These are phyloP conservation scores for Salix arbutifolia DNA, from an alignment of 345 rosid genomes.

Conservation along the genomic window DNA sequence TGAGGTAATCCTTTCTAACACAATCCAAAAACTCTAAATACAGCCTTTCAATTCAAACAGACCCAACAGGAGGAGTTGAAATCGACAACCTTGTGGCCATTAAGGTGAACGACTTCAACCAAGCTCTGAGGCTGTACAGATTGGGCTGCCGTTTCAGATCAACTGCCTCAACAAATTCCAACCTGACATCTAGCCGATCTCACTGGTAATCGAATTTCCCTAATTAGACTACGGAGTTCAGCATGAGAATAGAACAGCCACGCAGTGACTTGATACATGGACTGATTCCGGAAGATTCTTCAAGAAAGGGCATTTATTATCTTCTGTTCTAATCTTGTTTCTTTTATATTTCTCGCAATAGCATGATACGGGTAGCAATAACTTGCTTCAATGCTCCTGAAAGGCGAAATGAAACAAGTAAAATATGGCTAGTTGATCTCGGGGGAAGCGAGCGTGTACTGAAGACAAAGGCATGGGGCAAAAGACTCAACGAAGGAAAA, in stretches of 20 bases:
- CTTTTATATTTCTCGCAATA: conserved; percentile 18
- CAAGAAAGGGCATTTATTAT: background rate
- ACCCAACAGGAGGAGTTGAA: conserved; percentile 52
- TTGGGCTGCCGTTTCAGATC: conserved; percentile 75
- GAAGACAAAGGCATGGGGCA: conserved; percentile 77
- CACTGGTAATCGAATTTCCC: conserved; percentile 56
- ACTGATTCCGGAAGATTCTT: conserved; percentile 2
- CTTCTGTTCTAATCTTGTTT: background rate
- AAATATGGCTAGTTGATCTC: conserved; percentile 75
- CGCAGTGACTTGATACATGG: background rate
- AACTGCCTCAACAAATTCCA: conserved; percentile 73
- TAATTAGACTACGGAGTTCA: background rate
- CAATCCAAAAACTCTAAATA: conserved; percentile 14
- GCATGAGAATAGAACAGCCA: background rate
- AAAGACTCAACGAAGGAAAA: conserved; percentile 87
- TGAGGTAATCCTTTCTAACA: background rate
- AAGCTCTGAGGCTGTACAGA: conserved; percentile 66
- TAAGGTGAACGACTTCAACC: conserved; percentile 52
- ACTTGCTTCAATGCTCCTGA: conserved; percentile 54
- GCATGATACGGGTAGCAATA: conserved; percentile 65
- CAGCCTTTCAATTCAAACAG: conserved; percentile 67
- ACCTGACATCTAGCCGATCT: conserved; percentile 67
- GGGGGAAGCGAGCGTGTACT: conserved; percentile 88
- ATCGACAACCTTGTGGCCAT: conserved; percentile 62
- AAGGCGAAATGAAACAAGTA: conserved; percentile 56